Conservation (phyloP, 805 yeast species). For the Metschnikowia orientalis region DNA sequence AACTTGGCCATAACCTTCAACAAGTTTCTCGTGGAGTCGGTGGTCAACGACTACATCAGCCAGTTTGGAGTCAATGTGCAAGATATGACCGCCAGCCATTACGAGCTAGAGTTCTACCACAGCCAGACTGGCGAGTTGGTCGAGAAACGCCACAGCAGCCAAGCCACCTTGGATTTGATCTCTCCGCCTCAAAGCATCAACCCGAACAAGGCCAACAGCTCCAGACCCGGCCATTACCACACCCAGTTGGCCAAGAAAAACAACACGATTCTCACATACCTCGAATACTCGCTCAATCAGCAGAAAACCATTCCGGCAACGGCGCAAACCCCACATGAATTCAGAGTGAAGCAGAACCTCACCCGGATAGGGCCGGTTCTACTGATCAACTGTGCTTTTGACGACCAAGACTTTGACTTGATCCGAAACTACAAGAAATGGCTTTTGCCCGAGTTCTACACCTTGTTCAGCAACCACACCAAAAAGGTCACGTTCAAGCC, state of each 20-base stretch:
- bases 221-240: constrained; percentile 3
- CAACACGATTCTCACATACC: constrained; percentile 44
- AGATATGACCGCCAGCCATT: constrained; percentile 38
- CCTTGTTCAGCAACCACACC: constrained; percentile 29
- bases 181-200: constrained; percentile 29
- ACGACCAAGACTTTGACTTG: constrained; percentile 50
- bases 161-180: constrained; percentile 42
- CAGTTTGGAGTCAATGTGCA: constrained; percentile 24
- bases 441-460: constrained; percentile 59
- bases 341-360: constrained; percentile 51
- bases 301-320: constrained; percentile 47
- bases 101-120: constrained; percentile 37
- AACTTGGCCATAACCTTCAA: constrained; percentile 50
- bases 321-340: constrained; percentile 25
- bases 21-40: constrained; percentile 50
- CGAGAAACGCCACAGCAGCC: constrained; percentile 31
- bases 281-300: constrained; percentile 60
- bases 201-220: constrained; percentile 11
- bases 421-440: constrained; percentile 50
- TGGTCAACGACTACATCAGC: constrained; percentile 46
- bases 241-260: constrained; percentile 23
- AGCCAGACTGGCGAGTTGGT: constrained; percentile 36
- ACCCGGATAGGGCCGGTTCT: constrained; percentile 61
- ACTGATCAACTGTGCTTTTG: constrained; percentile 54
- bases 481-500: constrained; percentile 35